These are phyloP conservation scores for Chaetomium tenue DNA, from an alignment of 495 filamentous ascomycete species.

Conservation along the genomic window DNA sequence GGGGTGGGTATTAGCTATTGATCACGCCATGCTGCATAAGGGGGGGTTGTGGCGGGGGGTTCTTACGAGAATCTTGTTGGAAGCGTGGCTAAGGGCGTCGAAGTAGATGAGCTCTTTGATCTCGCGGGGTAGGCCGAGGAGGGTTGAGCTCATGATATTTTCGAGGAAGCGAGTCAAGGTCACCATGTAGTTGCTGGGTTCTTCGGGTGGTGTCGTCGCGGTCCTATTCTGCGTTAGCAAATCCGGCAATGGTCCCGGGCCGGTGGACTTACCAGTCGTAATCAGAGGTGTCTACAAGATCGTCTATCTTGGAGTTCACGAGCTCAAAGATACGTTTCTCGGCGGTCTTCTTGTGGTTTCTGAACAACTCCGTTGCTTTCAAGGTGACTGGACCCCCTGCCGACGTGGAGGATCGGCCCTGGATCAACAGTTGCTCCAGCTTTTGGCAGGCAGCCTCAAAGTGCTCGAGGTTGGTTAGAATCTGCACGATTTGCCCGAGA, in stretches of 20 bases:
- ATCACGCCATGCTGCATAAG: slow-evolving; percentile 3
- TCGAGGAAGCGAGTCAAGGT: slow-evolving; percentile 89
- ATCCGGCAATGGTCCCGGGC: not conserved
- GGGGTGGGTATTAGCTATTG: slow-evolving; percentile 1
- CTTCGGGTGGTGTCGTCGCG: slow-evolving; percentile 58
- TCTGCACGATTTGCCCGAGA: slow-evolving; percentile 95
- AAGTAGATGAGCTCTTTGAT: slow-evolving; percentile 99
- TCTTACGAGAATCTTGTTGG: slow-evolving; percentile 74
- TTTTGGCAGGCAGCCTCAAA: slow-evolving; percentile 91
- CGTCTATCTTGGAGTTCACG: slow-evolving; percentile 97
- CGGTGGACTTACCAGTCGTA: slow-evolving; percentile 72
- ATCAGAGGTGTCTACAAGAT: slow-evolving; percentile 92
- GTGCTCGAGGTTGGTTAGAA: slow-evolving; percentile 94
- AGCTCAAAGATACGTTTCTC: slow-evolving; percentile 98
- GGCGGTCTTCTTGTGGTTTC: slow-evolving; percentile 86
- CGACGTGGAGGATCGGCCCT: slow-evolving; percentile 73
- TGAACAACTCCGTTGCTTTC: slow-evolving; percentile 79
- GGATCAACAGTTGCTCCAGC: slow-evolving; percentile 76
- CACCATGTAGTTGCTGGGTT: slow-evolving; percentile 89
- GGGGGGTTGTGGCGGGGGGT: not conserved
- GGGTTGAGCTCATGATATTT: slow-evolving; percentile 92
- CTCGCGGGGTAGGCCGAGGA: slow-evolving; percentile 84
- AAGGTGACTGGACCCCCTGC: slow-evolving; percentile 72
- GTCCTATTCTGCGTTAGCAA: slow-evolving; percentile 46
- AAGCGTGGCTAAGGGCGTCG: slow-evolving; percentile 87